Evolutionary conservation across 2,329 filamentous ascomycete genomes (phyloP).

Genomic region (Aspergillus carbonarius): DNA sequence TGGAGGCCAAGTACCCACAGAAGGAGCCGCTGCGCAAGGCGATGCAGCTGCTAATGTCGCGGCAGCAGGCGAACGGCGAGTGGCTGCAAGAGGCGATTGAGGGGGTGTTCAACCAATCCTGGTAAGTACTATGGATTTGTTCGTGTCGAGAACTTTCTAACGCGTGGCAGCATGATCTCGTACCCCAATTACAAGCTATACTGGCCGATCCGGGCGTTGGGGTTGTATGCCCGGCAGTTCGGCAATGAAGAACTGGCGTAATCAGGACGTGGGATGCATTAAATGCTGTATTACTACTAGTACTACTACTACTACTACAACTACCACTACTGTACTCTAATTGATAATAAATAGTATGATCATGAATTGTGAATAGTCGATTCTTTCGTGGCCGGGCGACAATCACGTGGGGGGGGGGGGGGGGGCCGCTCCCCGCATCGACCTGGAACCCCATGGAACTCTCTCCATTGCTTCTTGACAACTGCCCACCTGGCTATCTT

Average conservation of each 20-base stretch:
- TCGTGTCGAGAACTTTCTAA: constrained; percentile 12
- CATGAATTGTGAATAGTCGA: too few relatives aligned
- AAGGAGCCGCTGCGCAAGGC: constrained; percentile 69
- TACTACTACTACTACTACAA: background rate
- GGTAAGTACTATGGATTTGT: constrained; percentile 54
- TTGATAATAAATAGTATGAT: background rate
- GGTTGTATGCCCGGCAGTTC: constrained; percentile 76
- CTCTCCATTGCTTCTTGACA: background rate
- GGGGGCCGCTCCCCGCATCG: background rate
- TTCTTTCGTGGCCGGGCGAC: background rate
- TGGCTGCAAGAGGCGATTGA: constrained; percentile 96
- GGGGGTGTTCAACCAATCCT: constrained; percentile 97
- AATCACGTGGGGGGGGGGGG: constrained; percentile 4
- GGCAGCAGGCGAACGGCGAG: constrained; percentile 86
- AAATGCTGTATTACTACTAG: background rate
- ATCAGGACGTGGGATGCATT: background rate
- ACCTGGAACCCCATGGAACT: background rate
- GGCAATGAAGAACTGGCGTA: constrained; percentile 60
- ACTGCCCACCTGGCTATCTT: background rate
- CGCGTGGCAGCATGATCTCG: constrained; percentile 74
- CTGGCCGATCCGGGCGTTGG: constrained; percentile 90
- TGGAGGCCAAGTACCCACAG: constrained; percentile 81
- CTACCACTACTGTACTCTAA: background rate
- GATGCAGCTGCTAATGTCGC: constrained; percentile 75
- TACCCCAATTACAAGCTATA: constrained; percentile 99